Evolutionary conservation across 768 basidiomycete species (phyloP), one percentile per base, ranked within the genome.

Genomic region (Suillus luteus): DNA sequence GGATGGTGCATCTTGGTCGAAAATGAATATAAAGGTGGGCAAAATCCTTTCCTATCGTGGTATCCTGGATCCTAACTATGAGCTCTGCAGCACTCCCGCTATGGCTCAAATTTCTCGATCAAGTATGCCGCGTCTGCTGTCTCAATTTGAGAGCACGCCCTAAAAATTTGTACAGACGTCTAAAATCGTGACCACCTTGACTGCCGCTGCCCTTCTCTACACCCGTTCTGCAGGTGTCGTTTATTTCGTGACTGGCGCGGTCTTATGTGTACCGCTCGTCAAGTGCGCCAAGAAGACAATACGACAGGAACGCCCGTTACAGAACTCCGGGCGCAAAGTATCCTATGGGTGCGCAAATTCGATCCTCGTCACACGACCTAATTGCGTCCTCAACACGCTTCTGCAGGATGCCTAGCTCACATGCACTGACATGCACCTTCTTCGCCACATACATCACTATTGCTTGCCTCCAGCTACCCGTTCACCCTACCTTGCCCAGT

Each of bases 371-470:
- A 38, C 27, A 1, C 15, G 38, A 11, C 3, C 5, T 58, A 11
- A 58, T 58, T 27, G 8, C 44, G 59, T 12, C 35, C 22, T 35
- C 54, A 33, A n/a, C 19, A 67, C 22, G 8, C 33, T 8, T 27
- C 15, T 63, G 55, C 70, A 92, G 92, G 14, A 93, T 93, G 92
- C 92, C 92, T 6, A 91, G 89, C 66, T 93, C 92, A 6, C 92
- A 93, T 73, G 88, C 91, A 12, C 86, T 90, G 11, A 78, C 81
- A 6, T 90, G 90, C 67, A 80, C 82, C 2, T 92, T 81, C 76
- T 89, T 83, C 70, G 86, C 85, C 10, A 79, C 82, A 2, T 93
- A 85, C 70, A 82, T 86, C 31, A 66, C 81, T 14, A 77, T 92
- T 12, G 85, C 89, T 14, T 84, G 83, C 67, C 24, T 77, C 6